Conservation (phyloP, 2,329 filamentous ascomycete genomes). For the Penicillium sp. region DNA sequence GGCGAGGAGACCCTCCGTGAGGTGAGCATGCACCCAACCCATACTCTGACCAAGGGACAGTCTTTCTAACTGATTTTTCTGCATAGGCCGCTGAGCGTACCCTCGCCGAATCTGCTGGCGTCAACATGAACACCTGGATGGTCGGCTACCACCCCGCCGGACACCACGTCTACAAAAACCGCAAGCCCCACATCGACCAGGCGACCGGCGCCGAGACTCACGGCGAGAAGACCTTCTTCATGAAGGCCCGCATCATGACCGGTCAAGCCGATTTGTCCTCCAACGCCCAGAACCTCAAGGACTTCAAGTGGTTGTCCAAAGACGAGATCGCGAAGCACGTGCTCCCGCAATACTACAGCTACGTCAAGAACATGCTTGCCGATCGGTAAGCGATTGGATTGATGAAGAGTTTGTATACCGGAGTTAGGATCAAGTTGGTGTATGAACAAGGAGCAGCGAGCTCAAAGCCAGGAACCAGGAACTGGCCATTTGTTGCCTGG, state of each 20-base stretch:
- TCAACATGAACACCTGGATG: constrained; percentile 99
- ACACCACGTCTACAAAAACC: constrained; percentile 65
- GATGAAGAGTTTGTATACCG: not conserved
- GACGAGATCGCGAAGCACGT: constrained; percentile 76
- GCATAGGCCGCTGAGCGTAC: constrained; percentile 77
- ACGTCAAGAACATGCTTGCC: constrained; percentile 78
- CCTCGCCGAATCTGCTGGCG: constrained; percentile 71
- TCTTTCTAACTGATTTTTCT: constrained; percentile 2
- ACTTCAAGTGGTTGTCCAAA: constrained; percentile 90
- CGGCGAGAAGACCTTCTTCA: constrained; percentile 87
- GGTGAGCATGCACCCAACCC: constrained; percentile 58
- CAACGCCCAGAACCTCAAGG: constrained; percentile 69
- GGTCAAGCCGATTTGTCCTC: constrained; percentile 79
- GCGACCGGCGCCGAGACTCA: constrained; percentile 42
- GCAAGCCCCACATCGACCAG: constrained; percentile 45
- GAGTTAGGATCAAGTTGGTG: not conserved
- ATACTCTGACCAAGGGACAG: not conserved
- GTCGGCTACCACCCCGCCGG: constrained; percentile 88
- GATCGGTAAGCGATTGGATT: constrained; percentile 56
- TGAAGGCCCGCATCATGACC: constrained; percentile 94
- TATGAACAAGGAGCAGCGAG: constrained; percentile 9
- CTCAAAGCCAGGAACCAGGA: constrained; percentile 5
- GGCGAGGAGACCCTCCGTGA: constrained; percentile 75
- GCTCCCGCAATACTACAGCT: constrained; percentile 66
- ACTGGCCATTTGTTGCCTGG: constrained; percentile 14